These are phyloP conservation scores for Globisporangium orthogonon DNA, from an alignment of 352 stramenopile genomes.

Conservation along the genomic window DNA sequence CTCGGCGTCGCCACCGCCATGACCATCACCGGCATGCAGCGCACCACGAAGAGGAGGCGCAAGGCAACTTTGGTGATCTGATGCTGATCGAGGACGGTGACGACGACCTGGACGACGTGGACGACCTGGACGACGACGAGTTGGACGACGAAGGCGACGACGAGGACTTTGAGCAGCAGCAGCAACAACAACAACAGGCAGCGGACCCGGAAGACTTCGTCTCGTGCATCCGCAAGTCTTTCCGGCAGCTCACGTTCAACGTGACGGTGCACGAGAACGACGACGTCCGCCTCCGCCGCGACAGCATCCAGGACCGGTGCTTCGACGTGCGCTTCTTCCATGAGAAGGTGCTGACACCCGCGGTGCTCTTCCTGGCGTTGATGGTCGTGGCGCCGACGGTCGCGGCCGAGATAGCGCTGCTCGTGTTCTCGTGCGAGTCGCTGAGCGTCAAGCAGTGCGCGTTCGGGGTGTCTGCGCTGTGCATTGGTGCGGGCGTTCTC, in stretches of 20 bases:
- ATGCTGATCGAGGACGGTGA: slow-evolving; percentile 15
- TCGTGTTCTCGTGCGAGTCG: slow-evolving; percentile 29
- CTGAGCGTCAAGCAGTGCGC: slow-evolving; percentile 38
- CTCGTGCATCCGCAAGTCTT: slow-evolving; percentile 44
- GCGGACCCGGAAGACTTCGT: slow-evolving; percentile 38
- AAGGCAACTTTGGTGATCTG: slow-evolving; percentile 12
- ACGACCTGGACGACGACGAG: slow-evolving; percentile 15
- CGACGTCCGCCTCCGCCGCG: slow-evolving; percentile 39
- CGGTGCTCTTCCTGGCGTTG: slow-evolving; percentile 31
- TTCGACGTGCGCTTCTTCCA: slow-evolving; percentile 71
- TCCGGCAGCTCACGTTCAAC: slow-evolving; percentile 67
- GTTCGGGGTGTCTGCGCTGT: slow-evolving; percentile 49
- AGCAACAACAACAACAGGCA: slow-evolving; percentile 5
- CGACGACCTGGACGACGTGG: slow-evolving; percentile 8
- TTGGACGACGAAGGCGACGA: slow-evolving; percentile 31
- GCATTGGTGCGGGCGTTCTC: slow-evolving; percentile 26
- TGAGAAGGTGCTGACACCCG: slow-evolving; percentile 51
- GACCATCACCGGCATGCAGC: slow-evolving; percentile 12
- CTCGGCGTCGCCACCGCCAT: slow-evolving; percentile 27
- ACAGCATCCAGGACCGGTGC: slow-evolving; percentile 59
- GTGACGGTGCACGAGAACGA: slow-evolving; percentile 71
- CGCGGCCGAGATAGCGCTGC: slow-evolving; percentile 32
- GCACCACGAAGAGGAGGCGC: slow-evolving; percentile 8
- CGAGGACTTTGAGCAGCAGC: slow-evolving; percentile 23
- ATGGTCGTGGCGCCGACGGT: slow-evolving; percentile 56